Percentiles rank a stretch among this genome's conserved stretches.
Evolutionary conservation across 768 basidiomycete species (phyloP).

Genomic region (Lactarius indigo): DNA sequence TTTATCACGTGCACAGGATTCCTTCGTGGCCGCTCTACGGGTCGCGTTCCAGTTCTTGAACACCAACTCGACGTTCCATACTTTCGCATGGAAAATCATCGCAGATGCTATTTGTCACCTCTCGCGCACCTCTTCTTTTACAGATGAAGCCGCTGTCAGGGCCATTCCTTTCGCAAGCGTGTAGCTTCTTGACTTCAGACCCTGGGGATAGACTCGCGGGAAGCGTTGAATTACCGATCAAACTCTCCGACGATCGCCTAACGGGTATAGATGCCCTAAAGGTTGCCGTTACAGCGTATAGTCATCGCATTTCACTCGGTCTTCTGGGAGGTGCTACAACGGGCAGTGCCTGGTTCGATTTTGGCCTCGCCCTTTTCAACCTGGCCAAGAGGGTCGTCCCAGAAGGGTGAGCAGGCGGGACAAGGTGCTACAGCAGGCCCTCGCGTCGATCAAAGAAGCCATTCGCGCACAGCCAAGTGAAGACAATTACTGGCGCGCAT

Average conservation of each 20-base stretch:
- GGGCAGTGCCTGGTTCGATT: conserved; percentile 71
- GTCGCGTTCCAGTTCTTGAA: conserved; percentile 49
- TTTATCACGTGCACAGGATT: conserved; percentile 65
- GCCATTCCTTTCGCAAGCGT: conserved; percentile 34
- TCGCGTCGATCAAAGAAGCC: conserved; percentile 62
- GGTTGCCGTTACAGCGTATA: conserved; percentile 55
- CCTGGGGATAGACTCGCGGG: conserved; percentile 41
- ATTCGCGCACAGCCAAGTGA: conserved; percentile 70
- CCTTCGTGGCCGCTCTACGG: conserved; percentile 59
- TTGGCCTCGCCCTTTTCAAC: conserved; percentile 57
- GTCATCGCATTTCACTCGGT: conserved; percentile 57
- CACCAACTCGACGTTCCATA: conserved; percentile 58
- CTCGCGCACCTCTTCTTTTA: conserved; percentile 48
- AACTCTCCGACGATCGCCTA: conserved; percentile 23
- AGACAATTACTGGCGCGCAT: conserved; percentile 73
- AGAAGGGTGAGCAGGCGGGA: conserved; percentile 33
- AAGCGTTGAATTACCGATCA: conserved; percentile 36
- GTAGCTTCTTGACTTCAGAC: conserved; percentile 39
- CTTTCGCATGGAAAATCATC: conserved; percentile 77
- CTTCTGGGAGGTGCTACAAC: conserved; percentile 46
- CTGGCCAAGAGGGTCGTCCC: conserved; percentile 38
- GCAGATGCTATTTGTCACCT: conserved; percentile 75
- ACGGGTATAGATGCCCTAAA: conserved; percentile 41
- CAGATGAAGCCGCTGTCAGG: conserved; percentile 41
- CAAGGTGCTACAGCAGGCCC: conserved; percentile 40